phyloP scores from a whole-genome alignment of 768 basidiomycete species.

The Lentinus brumalis region DNA sequence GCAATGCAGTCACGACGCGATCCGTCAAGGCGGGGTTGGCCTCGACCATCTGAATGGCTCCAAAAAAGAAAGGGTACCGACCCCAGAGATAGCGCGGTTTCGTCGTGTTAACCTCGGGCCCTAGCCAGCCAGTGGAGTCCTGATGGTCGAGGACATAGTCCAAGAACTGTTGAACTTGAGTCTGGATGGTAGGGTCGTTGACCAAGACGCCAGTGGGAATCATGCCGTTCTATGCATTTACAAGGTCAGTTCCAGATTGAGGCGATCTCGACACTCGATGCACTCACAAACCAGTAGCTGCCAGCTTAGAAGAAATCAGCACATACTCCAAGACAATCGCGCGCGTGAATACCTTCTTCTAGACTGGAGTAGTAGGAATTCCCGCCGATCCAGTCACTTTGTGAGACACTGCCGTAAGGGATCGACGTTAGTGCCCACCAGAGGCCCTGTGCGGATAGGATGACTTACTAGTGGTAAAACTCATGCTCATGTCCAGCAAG shows the following conservation, averaged over 20 bases:
- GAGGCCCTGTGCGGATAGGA: no score
- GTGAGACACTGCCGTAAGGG: conserved; percentile 27
- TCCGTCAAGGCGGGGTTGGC: conserved; percentile 44
- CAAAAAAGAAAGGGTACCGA: conserved; percentile 60
- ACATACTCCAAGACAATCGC: not conserved
- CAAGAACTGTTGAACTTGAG: conserved; percentile 49
- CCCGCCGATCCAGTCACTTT: conserved; percentile 39
- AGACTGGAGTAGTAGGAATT: conserved; percentile 36
- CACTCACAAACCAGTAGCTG: conserved; percentile 60
- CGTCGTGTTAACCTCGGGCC: conserved; percentile 53
- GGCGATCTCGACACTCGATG: not conserved
- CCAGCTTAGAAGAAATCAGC: conserved; percentile 38
- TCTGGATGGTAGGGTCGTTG: conserved; percentile 47
- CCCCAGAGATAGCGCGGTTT: conserved; percentile 60
- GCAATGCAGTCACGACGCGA: conserved; percentile 48
- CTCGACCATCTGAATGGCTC: conserved; percentile 60
- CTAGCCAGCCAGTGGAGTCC: conserved; percentile 57
- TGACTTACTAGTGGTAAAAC: conserved; percentile 36
- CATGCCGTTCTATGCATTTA: conserved; percentile 47
- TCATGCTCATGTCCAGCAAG: conserved; percentile 40
- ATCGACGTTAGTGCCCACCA: not conserved
- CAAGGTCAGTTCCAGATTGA: not conserved
- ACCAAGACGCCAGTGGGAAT: conserved; percentile 52
- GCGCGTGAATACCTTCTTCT: conserved; percentile 33
- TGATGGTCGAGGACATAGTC: conserved; percentile 53